Base-by-base conservation (phyloP, 805 yeast genomes). In the Sugiyamaella smithiae region DNA sequence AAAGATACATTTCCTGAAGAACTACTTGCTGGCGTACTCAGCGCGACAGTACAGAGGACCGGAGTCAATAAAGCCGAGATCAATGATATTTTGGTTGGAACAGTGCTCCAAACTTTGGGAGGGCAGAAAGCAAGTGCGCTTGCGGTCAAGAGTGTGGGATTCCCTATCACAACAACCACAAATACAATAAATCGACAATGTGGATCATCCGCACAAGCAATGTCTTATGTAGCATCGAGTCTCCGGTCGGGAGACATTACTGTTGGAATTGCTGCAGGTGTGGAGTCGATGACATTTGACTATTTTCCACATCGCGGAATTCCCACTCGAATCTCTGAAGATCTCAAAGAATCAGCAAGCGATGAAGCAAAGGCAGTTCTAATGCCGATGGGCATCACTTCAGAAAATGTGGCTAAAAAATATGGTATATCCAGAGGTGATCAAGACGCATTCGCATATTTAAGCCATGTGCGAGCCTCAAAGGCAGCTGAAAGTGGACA, bases 381-480 rank as follows among this genome's bases (percentile, higher is more conserved):
- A 66, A 78, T 88, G 57, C 96, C 96, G 54, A 87, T 87, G 96
- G 96, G 96, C 36, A 78, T 81, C 57, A 87, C 96, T 36, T 84
- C 85, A 63, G 96, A 87, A 68, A 87, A 87, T 64, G 82, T 87
- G 49, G 87, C 88, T 22, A 62, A 67, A 25, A 74, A 74, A 60
- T 87, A 70, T 63, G 64, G 66, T 45, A 74, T 88, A 49, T 58
- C 81, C 5, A 76, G 95, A 67, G 58, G 63, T 14, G 77, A 71
- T 48, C 96, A 88, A 67, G 96, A 88, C 64, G 80, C 67, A 40
- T 88, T 87, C 69, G 89, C 95, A 23, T 88, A 89, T 16, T 63
- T 67, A 17, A 85, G 93, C 4, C 85, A 84, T 66, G 75, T 74
- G 48, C 85, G 82, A 68, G 95, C 95, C 4, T 85, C 74, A 54